Percentiles rank a stretch among this genome's conserved stretches.
phyloP scores from a whole-genome alignment of 805 yeast species.

The Teunomyces kruisii region DNA sequence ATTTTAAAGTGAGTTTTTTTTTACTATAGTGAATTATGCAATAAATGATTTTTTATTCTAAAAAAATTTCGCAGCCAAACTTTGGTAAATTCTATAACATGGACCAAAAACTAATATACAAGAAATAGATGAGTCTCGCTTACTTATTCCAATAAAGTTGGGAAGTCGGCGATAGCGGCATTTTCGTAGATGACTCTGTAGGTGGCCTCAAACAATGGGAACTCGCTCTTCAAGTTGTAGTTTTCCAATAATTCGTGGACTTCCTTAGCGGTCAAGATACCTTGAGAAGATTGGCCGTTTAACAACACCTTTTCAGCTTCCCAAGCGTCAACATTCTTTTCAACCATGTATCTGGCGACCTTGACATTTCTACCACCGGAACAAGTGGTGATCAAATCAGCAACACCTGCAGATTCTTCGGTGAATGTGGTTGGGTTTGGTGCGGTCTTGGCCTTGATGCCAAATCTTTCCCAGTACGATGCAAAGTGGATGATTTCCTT shows the following conservation, averaged over 20 bases:
- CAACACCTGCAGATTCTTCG: constrained; percentile 95
- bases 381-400: constrained; percentile 96
- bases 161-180: constrained; percentile 72
- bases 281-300: constrained; percentile 97
- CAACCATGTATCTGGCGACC: constrained; percentile 85
- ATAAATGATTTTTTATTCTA: too few species aligned
- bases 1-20: not conserved
- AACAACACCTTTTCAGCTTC: constrained; percentile 83
- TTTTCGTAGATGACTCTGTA: constrained; percentile 80
- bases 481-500: constrained; percentile 89
- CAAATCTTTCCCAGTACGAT: constrained; percentile 55
- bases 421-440: constrained; percentile 80
- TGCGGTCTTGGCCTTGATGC: constrained; percentile 47
- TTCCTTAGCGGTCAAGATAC: constrained; percentile 86
- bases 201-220: constrained; percentile 79
- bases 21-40: too few species aligned
- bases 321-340: constrained; percentile 70
- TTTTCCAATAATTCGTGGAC: constrained; percentile 77
- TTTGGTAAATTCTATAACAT: constrained; percentile 1
- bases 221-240: constrained; percentile 57
- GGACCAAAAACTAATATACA: constrained; percentile 6
- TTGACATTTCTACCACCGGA: constrained; percentile 96
- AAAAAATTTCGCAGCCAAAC: not conserved
- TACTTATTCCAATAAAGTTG: constrained; percentile 57
- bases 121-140: not conserved